Base-by-base conservation (phyloP, 352 stramenopile species). In the Phytophthora brassicae region DNA sequence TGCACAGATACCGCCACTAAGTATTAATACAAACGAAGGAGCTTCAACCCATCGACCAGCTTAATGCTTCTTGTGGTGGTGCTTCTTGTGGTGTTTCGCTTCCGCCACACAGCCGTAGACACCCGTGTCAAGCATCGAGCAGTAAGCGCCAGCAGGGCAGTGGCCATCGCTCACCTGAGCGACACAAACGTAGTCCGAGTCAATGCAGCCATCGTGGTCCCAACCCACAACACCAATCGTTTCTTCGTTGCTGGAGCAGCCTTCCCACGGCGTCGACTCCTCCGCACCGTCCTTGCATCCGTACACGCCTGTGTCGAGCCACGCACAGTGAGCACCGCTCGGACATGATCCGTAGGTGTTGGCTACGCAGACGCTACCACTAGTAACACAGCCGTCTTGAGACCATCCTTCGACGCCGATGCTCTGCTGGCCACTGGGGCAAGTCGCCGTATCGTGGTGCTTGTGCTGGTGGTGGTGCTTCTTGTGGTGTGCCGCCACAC, bases 221-320 rank as follows among this genome's bases (percentile, higher is more conserved):
- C n/a, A n/a, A n/a, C n/a, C n/a, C n/a, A 68, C 60, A 54, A 68
- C 60, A 6, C 61, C 61, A 24, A 69, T 69, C 0, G 61, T 69
- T 0, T 69, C 24, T 28, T 69, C 61, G 33, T 51, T 53, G 36
- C 36, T 45, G 12, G 59, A 22, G 24, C 55, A 70, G 29, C 62
- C 62, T 35, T 56, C 49, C 55, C 55, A 65, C 16, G 47, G 47
- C 2, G 66, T 67, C 44, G 43, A 61, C 29, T 74, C 56, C 46
- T 60, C 52, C n/a, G 43, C 49, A n/a, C 56, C 55, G 17, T 64
- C 56, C 43, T 26, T 57, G n/a, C n/a, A n/a, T n/a, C n/a, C n/a
- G n/a, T n/a, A n/a, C n/a, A n/a, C n/a, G n/a, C n/a, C n/a, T n/a
- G n/a, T n/a, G n/a, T n/a, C n/a, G n/a, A n/a, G n/a, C n/a, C n/a